Percentiles rank a stretch among this genome's conserved stretches.
Evolutionary conservation across 139 green algal species (phyloP).

Genomic region (Bryopsis sp.): DNA sequence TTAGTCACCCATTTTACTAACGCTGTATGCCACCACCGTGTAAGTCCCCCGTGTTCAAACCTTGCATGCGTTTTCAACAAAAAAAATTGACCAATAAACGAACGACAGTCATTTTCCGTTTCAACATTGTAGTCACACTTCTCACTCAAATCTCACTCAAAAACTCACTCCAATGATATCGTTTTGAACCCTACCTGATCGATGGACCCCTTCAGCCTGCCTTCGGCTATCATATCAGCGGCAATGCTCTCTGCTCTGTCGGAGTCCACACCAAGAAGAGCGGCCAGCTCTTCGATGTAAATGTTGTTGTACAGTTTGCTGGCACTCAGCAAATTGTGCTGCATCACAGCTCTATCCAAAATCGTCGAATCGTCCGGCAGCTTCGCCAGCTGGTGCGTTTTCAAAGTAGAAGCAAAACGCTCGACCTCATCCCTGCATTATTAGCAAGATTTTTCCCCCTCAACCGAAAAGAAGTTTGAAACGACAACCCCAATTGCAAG

Average conservation of each 20-base stretch:
- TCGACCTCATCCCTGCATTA: conserved; percentile 59
- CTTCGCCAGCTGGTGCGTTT: conserved; percentile 71
- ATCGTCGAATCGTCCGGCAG: conserved; percentile 75
- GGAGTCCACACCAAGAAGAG: conserved; percentile 63
- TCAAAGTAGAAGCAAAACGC: conserved; percentile 66
- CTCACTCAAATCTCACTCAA: too few species aligned
- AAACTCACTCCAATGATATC: too few species aligned
- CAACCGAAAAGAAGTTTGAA: not conserved
- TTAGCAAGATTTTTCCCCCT: not conserved
- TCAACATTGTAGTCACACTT: too few species aligned
- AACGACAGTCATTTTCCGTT: too few species aligned
- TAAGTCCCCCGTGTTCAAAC: too few species aligned
- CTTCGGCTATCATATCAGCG: conserved; percentile 74
- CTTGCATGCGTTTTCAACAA: too few species aligned
- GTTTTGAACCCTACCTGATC: conserved; percentile 68
- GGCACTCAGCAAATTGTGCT: conserved; percentile 87
- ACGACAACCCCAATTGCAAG: not conserved
- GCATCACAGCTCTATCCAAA: conserved; percentile 75
- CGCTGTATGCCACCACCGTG: too few species aligned
- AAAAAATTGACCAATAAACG: too few species aligned
- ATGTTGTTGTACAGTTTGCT: conserved; percentile 93
- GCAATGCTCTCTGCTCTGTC: conserved; percentile 73
- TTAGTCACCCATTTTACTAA: too few species aligned
- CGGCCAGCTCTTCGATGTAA: conserved; percentile 65
- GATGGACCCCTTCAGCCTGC: conserved; percentile 60